Base-by-base conservation (phyloP, 805 yeast species). In the Candida insectorum region DNA sequence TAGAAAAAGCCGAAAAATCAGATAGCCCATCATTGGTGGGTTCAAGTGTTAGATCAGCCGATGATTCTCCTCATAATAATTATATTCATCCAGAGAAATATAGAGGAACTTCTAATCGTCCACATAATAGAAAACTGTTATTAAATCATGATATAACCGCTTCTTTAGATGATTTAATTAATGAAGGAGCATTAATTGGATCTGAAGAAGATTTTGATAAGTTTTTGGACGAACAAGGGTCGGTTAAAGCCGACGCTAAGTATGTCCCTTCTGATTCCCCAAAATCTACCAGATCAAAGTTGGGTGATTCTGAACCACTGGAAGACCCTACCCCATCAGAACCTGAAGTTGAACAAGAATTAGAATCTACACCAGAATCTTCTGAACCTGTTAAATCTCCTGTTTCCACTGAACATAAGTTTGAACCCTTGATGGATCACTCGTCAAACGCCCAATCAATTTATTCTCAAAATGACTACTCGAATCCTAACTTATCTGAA, bases 11-110 rank as follows among this genome's bases (percentile, higher is more conserved):
- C 12, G 75, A 73, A 45, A 65, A 58, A 45, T 58, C 65, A 31
- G 50, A 56, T 13, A 53, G 65, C 15, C 79, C 81, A 7, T 73
- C 79, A 16, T 58, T 76, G 41, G 71, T 75, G 19, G 81, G 81
- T 8, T 58, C 74, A 6, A 66, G 77, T 10, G 53, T 76, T 28
- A 55, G 73, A 40, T 65, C 72, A 2, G 72, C 72, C 16, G 73
- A 67, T 47, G 73, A 67, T 44, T 62, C 69, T 13, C 34, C 63
- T 48, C 61, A 67, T 58, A 56, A 69, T 35, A 62, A 67, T 48
- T 63, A 63, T 49, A 60, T 65, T 55, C 57, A 71, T 41, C 66
- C 75, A 12, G 75, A 69, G 40, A 62, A 64, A 43, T 56, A 56
- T 41, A 55, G 51, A 17, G 60, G 61, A 11, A 44, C 47, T 14